These are phyloP conservation scores for Quercus wislizeni DNA, from an alignment of 306 rosid genomes.

Conservation along the genomic window DNA sequence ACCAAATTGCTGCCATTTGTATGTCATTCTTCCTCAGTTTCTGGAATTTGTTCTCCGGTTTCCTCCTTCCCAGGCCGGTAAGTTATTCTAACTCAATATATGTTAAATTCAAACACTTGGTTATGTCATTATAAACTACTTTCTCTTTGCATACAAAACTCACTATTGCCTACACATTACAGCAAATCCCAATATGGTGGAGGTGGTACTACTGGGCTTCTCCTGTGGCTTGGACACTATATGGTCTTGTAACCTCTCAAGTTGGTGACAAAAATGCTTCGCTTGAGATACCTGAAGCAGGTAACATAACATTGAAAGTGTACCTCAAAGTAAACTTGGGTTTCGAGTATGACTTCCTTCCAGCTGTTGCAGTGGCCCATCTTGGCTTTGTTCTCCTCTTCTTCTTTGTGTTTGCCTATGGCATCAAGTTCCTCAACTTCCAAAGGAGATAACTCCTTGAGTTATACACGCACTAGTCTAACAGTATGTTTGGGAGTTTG, in stretches of 20 bases:
- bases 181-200: slow-evolving; percentile 86
- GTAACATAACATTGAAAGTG: slow-evolving; percentile 22
- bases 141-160: background rate
- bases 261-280: slow-evolving; percentile 33
- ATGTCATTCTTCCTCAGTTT: slow-evolving; percentile 66
- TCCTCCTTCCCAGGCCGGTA: slow-evolving; percentile 72
- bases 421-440: slow-evolving; percentile 64
- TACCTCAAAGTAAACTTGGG: slow-evolving; percentile 40
- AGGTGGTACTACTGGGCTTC: slow-evolving; percentile 86
- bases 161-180: slow-evolving; percentile 9
- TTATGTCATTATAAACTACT: background rate
- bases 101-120: background rate
- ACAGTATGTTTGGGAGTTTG: too few relatives aligned
- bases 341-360: slow-evolving; percentile 48
- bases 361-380: slow-evolving; percentile 40
- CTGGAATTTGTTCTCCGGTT: slow-evolving; percentile 90
- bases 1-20: slow-evolving; percentile 60
- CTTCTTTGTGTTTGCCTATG: slow-evolving; percentile 57
- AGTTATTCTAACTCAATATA: slow-evolving; percentile 3
- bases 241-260: slow-evolving; percentile 62
- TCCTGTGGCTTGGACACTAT: slow-evolving; percentile 78
- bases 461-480: background rate
- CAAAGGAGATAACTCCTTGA: slow-evolving; percentile 41
- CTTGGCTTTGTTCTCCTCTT: slow-evolving; percentile 44
- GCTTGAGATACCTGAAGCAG: slow-evolving; percentile 30